Evolutionary conservation across 768 basidiomycete species (phyloP).

Genomic region (Calocybe cyanea): DNA sequence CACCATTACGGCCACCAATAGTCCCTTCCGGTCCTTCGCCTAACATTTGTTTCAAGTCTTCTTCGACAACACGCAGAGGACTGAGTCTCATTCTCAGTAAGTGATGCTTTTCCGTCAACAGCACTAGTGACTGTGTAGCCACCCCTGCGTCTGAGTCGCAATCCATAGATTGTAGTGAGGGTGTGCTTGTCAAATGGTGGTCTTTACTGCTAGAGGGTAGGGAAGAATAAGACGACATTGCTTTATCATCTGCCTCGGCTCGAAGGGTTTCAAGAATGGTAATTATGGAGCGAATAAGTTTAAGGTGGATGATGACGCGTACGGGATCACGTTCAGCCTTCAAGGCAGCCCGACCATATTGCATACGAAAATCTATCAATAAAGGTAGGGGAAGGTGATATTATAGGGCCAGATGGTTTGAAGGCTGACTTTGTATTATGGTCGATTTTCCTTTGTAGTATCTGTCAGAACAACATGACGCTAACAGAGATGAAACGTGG

Average conservation of each 20-base stretch:
- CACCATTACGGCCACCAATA: constrained; percentile 14
- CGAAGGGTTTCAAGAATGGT: constrained; percentile 60
- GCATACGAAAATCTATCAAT: constrained; percentile 61
- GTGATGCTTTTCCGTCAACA: constrained; percentile 29
- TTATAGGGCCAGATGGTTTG: neutral
- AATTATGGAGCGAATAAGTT: constrained; percentile 65
- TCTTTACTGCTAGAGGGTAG: constrained; percentile 28
- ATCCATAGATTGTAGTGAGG: constrained; percentile 6
- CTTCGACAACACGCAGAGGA: constrained; percentile 36
- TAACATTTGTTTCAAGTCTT: constrained; percentile 33
- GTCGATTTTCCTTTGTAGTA: constrained; percentile 53
- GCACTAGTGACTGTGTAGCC: constrained; percentile 7
- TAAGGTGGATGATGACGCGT: constrained; percentile 75
- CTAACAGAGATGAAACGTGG: too few species aligned
- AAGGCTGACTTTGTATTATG: constrained; percentile 49
- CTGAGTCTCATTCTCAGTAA: constrained; percentile 34
- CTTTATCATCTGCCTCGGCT: constrained; percentile 38
- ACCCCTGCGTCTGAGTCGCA: constrained; percentile 6
- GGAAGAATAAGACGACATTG: constrained; percentile 10
- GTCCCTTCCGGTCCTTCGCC: constrained; percentile 38
- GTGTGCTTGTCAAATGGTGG: too few species aligned
- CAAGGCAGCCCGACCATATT: constrained; percentile 61
- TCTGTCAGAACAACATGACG: neutral
- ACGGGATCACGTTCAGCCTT: constrained; percentile 63
- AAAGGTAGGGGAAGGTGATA: neutral